Base-by-base conservation (phyloP, 106 monocot genomes). In the Acorus calamus region DNA sequence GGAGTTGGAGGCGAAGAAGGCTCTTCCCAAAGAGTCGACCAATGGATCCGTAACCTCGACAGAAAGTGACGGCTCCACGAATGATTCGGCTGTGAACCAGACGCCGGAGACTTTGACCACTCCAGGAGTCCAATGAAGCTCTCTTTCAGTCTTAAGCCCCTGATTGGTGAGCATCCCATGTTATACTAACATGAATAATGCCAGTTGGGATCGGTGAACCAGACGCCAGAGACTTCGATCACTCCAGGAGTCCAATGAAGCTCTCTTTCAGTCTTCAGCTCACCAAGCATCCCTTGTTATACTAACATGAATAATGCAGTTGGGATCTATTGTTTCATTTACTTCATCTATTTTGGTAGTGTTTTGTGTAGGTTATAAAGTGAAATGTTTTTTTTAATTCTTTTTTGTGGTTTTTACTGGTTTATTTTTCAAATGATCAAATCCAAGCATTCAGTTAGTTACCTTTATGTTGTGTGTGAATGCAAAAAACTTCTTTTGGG, bases 1-100 rank as follows among this genome's bases (percentile, higher is more conserved):
- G 71, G 80, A 91, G 66, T 75, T 69, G 54, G 63, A 66, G 55
- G 41, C 61, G 10, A 86, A 84, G 55, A 79, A 66, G 14, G 55
- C 28, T 28, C 28, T 65, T 45, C 6, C 13, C 7, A 67, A 62
- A 69, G 66, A 79, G 62, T 63, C 76, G 51, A 73, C 59, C 4
- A 50, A 69, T 42, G 65, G 68, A 6, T 56, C 54, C 42, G 5
- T 44, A 2, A 52, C 14, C 1, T 12, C 46, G n/a, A 61, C 48
- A 41, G 69, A 50, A 14, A 60, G 7, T n/a, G 68, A 59, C 5
- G 63, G n/a, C 47, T 73, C 60, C n/a, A 52, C 57, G 44, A 80
- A 81, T 42, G 85, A 65, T 1, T 47, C 76, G 2, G 67, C 71
- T 7, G 57, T 62, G 80, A 59, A 67, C 11, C 62, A 66, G 62